Percentiles rank a stretch among this genome's conserved stretches.
These are phyloP conservation scores for Hygrophorus russula DNA, from an alignment of 768 basidiomycete species.

Conservation along the genomic window DNA sequence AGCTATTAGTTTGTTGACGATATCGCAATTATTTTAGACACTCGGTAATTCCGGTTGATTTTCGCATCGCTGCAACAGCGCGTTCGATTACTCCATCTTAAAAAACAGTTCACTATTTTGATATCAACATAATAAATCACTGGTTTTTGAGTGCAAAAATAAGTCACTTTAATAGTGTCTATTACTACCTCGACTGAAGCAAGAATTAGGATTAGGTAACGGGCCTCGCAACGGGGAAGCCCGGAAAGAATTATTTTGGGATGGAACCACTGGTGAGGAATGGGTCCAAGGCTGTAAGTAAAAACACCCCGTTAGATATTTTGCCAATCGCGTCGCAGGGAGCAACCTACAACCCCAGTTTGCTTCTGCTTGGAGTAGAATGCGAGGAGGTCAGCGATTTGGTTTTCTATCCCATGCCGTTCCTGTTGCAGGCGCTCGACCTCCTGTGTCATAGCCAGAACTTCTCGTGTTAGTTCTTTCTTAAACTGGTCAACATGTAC, in stretches of 20 bases:
- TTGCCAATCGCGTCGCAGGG: too few relatives aligned
- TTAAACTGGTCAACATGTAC: constrained; percentile 87
- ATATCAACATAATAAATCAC: background rate
- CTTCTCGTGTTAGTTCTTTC: constrained; percentile 65
- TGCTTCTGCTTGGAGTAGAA: constrained; percentile 52
- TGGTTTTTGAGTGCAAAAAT: background rate
- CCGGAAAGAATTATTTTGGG: too few relatives aligned
- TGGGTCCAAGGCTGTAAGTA: too few relatives aligned
- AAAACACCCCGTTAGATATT: too few relatives aligned
- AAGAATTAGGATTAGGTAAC: too few relatives aligned
- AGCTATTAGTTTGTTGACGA: too few relatives aligned
- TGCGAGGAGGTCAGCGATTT: constrained; percentile 62
- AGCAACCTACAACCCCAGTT: background rate
- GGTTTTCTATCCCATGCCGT: constrained; percentile 52
- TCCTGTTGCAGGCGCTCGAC: constrained; percentile 57
- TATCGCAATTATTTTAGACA: constrained; percentile 35
- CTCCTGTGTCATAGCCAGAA: constrained; percentile 63
- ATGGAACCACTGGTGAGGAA: too few relatives aligned
- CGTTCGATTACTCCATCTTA: constrained; percentile 40
- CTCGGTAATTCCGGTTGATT: constrained; percentile 61
- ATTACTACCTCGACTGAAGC: background rate
- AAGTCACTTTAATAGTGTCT: too few relatives aligned
- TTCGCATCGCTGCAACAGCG: constrained; percentile 75
- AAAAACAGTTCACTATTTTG: constrained; percentile 1
- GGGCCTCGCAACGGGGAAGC: too few relatives aligned